A percentile compares a stretch with the other conserved stretches of the same genome.
These are phyloP conservation scores for Malassezia sympodialis DNA, from an alignment of 1,284 basidiomycete species.

Conservation along the genomic window DNA sequence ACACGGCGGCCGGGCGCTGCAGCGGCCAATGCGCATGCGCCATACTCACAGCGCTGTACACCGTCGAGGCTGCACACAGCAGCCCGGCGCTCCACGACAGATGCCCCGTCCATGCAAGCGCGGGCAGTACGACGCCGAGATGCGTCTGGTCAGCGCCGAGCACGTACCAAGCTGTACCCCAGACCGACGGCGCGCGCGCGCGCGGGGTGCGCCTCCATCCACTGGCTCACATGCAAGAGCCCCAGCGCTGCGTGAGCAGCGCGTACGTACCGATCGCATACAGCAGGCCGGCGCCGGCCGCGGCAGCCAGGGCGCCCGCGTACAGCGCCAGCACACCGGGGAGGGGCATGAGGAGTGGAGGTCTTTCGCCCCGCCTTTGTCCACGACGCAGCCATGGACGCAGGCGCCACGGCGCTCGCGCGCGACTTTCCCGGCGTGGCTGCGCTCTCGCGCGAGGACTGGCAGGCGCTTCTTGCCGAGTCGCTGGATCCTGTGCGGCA, in stretches of 20 bases:
- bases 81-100: neutral
- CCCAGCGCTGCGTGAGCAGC: neutral
- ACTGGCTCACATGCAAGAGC: constrained; percentile 8
- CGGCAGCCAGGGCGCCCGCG: neutral
- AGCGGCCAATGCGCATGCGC: neutral
- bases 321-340: constrained; percentile 4
- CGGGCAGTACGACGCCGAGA: neutral
- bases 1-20: neutral
- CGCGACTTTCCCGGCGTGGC: constrained; percentile 26
- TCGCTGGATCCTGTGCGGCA: neutral
- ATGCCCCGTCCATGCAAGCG: neutral
- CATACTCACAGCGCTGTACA: neutral
- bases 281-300: neutral
- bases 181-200: neutral
- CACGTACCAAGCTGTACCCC: constrained; percentile 4
- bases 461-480: constrained; percentile 23
- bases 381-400: neutral
- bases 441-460: constrained; percentile 24
- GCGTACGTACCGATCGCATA: constrained; percentile 7
- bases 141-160: constrained; percentile 3
- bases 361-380: neutral
- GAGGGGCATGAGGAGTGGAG: neutral
- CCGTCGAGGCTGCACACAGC: neutral
- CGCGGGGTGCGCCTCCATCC: constrained; percentile 12
- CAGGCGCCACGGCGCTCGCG: constrained; percentile 5